phyloP scores from a whole-genome alignment of 495 filamentous ascomycete species.

The Usnea hakonensis region DNA sequence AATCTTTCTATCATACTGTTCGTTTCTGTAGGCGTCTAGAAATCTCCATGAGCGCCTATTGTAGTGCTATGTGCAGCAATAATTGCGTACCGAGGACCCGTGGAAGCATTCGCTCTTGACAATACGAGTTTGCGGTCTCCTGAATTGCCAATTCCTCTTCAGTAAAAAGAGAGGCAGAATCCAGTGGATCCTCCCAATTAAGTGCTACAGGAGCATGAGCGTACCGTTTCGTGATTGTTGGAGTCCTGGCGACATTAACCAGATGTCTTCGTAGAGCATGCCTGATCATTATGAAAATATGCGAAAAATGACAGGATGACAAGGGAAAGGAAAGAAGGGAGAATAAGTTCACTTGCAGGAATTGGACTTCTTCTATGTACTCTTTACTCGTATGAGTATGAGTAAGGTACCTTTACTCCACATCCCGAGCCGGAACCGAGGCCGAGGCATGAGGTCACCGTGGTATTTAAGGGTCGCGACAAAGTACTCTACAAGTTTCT shows the following conservation, averaged over 20 bases:
- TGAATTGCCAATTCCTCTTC: constrained; percentile 85
- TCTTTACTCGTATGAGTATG: too few relatives aligned
- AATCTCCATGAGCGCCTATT: not conserved
- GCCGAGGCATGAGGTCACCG: constrained; percentile 9
- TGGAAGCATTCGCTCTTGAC: constrained; percentile 79
- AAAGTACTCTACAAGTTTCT: too few relatives aligned
- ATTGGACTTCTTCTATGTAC: not conserved
- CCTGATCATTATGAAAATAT: constrained; percentile 8
- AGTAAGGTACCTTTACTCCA: not conserved
- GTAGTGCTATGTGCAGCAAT: not conserved
- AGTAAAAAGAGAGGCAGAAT: constrained; percentile 62
- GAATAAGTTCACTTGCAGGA: not conserved
- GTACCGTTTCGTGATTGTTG: constrained; percentile 29
- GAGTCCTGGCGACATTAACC: not conserved
- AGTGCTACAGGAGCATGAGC: constrained; percentile 54
- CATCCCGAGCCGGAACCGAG: not conserved
- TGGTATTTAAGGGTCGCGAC: not conserved
- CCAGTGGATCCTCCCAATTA: constrained; percentile 88
- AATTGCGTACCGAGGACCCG: constrained; percentile 70
- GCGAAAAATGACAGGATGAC: not conserved
- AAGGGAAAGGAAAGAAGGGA: not conserved
- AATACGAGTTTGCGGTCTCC: constrained; percentile 84
- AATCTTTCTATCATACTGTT: constrained; percentile 83
- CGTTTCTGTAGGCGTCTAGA: constrained; percentile 87
- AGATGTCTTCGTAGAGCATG: constrained; percentile 8